phyloP scores from a whole-genome alignment of 257 asterid genomes.

The Verbascum thapsus region DNA sequence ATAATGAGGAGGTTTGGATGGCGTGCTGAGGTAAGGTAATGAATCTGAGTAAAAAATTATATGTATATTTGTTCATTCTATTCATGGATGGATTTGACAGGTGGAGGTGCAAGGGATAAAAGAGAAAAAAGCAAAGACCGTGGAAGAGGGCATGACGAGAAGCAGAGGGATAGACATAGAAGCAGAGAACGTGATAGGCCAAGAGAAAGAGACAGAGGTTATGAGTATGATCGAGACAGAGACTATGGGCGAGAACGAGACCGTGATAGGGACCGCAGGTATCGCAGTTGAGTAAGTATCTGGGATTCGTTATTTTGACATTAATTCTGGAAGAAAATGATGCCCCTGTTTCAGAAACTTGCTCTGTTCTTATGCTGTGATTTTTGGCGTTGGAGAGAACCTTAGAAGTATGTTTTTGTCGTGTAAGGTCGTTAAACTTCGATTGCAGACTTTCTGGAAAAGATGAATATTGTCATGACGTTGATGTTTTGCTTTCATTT shows the following conservation, averaged over 20 bases:
- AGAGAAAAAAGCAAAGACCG: slow-evolving; percentile 56
- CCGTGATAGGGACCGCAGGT: slow-evolving; percentile 49
- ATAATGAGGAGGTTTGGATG: too few relatives aligned
- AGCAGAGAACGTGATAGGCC: slow-evolving; percentile 56
- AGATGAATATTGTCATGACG: too few relatives aligned
- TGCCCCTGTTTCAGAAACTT: neutral
- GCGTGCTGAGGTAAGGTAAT: too few relatives aligned
- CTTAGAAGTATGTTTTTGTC: neutral
- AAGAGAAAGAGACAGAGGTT: slow-evolving; percentile 52
- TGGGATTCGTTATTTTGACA: neutral
- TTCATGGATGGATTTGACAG: slow-evolving; percentile 28
- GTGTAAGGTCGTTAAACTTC: neutral
- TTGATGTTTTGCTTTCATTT: too few relatives aligned
- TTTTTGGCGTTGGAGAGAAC: neutral
- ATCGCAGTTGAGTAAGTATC: slow-evolving; percentile 34
- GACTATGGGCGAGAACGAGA: slow-evolving; percentile 56
- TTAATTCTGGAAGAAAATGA: neutral
- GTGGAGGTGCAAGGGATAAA: slow-evolving; percentile 45
- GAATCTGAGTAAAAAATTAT: too few relatives aligned
- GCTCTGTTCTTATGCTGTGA: neutral
- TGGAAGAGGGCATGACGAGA: slow-evolving; percentile 54
- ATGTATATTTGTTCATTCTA: neutral
- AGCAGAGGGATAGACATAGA: slow-evolving; percentile 53
- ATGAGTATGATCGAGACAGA: slow-evolving; percentile 52
- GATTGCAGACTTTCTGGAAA: too few relatives aligned